Conservation (phyloP, 148 eudicot species). For the Talinum fruticosum region DNA sequence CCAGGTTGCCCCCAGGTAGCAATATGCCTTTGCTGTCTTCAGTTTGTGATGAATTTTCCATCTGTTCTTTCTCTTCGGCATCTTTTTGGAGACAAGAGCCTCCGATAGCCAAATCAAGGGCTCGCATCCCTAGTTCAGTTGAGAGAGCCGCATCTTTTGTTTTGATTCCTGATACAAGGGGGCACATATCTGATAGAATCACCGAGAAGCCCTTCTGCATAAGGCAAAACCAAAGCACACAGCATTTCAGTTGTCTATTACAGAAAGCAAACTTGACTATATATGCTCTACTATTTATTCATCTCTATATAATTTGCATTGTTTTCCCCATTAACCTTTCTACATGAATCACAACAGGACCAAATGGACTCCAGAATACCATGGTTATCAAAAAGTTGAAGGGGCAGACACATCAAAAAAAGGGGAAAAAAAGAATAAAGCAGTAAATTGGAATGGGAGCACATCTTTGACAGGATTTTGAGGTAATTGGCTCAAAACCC, state of each 20-base stretch:
- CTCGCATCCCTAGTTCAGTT: constrained; percentile 84
- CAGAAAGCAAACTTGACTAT: too few relatives aligned
- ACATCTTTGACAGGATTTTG: too few relatives aligned
- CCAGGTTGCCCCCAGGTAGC: constrained; percentile 68
- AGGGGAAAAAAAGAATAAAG: not conserved
- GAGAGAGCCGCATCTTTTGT: constrained; percentile 87
- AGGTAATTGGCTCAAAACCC: not conserved
- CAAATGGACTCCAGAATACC: not conserved
- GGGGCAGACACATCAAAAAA: not conserved
- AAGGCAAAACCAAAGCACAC: constrained; percentile 4
- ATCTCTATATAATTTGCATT: not conserved
- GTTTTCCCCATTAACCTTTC: not conserved
- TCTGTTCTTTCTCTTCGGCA: constrained; percentile 16
- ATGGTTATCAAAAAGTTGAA: too few relatives aligned
- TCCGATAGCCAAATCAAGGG: constrained; percentile 82
- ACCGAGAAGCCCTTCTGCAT: constrained; percentile 88
- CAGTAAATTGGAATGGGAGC: not conserved
- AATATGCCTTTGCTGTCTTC: constrained; percentile 46
- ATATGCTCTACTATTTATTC: not conserved
- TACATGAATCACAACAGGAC: not conserved
- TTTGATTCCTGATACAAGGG: constrained; percentile 80
- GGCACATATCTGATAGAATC: constrained; percentile 95
- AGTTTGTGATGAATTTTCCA: constrained; percentile 16
- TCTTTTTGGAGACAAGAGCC: constrained; percentile 30
- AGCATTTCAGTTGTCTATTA: not conserved